These are phyloP conservation scores for Penicilliopsis zonata DNA, from an alignment of 495 filamentous ascomycete genomes.

Conservation along the genomic window DNA sequence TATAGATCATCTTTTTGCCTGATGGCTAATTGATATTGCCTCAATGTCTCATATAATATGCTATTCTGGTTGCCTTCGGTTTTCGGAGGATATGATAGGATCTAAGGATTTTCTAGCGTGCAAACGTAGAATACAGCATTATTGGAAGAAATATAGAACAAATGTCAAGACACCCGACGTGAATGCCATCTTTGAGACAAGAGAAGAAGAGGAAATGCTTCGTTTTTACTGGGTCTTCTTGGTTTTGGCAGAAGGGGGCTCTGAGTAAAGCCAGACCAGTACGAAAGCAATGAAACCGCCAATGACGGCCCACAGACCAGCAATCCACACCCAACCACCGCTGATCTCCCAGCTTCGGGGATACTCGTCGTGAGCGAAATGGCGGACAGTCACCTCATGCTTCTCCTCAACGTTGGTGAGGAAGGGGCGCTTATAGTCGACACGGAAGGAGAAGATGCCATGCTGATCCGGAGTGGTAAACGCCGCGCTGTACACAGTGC, in stretches of 20 bases:
- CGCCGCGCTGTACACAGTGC: conserved; percentile 58
- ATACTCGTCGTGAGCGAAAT: conserved; percentile 96
- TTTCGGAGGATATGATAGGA: too few species aligned
- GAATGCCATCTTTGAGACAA: neutral
- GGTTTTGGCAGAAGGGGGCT: conserved; percentile 31
- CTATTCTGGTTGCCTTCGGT: too few species aligned
- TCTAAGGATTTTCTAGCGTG: too few species aligned
- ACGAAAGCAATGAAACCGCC: conserved; percentile 78
- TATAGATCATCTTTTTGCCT: too few species aligned
- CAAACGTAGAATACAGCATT: neutral
- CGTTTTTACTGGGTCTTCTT: conserved; percentile 71
- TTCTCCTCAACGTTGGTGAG: conserved; percentile 86
- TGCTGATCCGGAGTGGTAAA: conserved; percentile 91
- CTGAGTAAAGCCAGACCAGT: conserved; percentile 80
- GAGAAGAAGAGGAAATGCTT: conserved; percentile 8
- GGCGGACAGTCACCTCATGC: conserved; percentile 82
- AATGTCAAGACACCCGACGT: neutral
- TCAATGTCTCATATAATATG: too few species aligned
- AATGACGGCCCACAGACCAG: conserved; percentile 73
- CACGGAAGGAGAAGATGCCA: conserved; percentile 92
- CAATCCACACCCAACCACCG: conserved; percentile 92
- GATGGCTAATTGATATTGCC: too few species aligned
- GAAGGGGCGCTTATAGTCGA: conserved; percentile 95
- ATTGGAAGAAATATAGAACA: neutral
- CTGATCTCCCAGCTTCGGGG: conserved; percentile 81